Evolutionary conservation across 148 eudicot species (phyloP), one percentile per base, ranked within the genome.

Genomic region (Arctostaphylos glauca): DNA sequence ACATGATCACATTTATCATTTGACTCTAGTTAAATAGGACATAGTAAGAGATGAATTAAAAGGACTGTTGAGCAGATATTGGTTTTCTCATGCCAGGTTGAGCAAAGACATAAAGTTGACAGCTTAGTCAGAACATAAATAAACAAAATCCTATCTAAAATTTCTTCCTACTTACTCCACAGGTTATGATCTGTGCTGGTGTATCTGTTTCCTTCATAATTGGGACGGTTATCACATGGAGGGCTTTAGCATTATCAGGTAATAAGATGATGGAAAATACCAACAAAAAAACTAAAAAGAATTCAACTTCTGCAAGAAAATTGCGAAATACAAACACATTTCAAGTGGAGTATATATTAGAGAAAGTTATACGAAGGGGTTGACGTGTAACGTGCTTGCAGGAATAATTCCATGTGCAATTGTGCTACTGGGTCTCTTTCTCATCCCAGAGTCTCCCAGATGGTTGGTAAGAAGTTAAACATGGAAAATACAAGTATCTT

Each of bases 361-460:
- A 13, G 16, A 76, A 64, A 25, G 67, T 56, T 23, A 23, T 16
- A 31, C 9, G n/a, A 25, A 53, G 44, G 75, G 80, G 74, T 71
- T 82, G 41, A 84, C 83, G 18, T 58, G 46, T 41, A 2, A 54
- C 10, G 77, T 47, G 81, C 53, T 88, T 92, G 89, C 95, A 96
- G 99, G 97, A 85, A 58, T 96, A 72, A 64, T 91, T 46, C 99
- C 99, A 50, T 93, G 98, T 80, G 93, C 87, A 48, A 74, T 93
- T 87, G 88, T 92, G 79, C 75, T 96, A 67, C 60, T 92, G 23
- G 99, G 99, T 74, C 91, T 96, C 56, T 88, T 86, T 79, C 49
- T 93, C 89, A 93, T 93, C 60, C 99, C 99, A 23, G 99, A 96
- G 82, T 96, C 98, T 68, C 99, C 99, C 19, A 90, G 99, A 85